Evolutionary conservation across 148 eudicot genomes (phyloP), one percentile per base, ranked within the genome.

Genomic region (Arctostaphylos glauca): DNA sequence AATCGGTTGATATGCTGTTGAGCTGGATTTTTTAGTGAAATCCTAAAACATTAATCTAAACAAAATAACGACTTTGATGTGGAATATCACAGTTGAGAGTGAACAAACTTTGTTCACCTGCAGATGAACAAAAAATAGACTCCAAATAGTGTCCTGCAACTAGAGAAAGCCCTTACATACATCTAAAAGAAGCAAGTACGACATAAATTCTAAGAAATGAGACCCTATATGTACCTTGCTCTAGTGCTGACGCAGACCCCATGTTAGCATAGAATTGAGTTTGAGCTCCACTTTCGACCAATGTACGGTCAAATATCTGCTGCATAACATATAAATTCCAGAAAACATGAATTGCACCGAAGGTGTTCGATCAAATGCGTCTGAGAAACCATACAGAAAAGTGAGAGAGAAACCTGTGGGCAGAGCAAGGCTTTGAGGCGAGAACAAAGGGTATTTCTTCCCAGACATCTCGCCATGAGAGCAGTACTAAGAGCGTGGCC

Each of bases 281-380:
- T 79, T 84, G 81, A 48, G 52, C 19, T 7, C 83, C 73, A 21
- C 56, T 59, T 68, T 88, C 82, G 74, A 21, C 64, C n/a, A 58
- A 66, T 16, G 85, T 59, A 44, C 77, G 80, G 60, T 60, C 44
- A 53, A 79, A 73, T 71, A 83, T 82, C 88, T 83, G 85, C 21
- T 44, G 15, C 41, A n/a, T 4, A 70, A 49, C 14, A n/a, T 15
- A 78, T 14, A 70, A 16, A 38, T 55, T 19, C 0, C 7, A 46
- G 56, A 6, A 72, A 31, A 79, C 38, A 55, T 50, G 19, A 44
- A 15, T 48, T 64, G 81, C 70, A 44, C 48, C 58, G 23, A 56
- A 89, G 19, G 31, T 86, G 91, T 88, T 88, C 81, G 93, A 89
- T 15, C 13, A 89, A 89, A 85, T 87, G 91, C 74, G 79, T 47